Evolutionary conservation across 2,329 filamentous ascomycete genomes (phyloP), one percentile per base, ranked within the genome.

Genomic region (Trichoderma koningii): DNA sequence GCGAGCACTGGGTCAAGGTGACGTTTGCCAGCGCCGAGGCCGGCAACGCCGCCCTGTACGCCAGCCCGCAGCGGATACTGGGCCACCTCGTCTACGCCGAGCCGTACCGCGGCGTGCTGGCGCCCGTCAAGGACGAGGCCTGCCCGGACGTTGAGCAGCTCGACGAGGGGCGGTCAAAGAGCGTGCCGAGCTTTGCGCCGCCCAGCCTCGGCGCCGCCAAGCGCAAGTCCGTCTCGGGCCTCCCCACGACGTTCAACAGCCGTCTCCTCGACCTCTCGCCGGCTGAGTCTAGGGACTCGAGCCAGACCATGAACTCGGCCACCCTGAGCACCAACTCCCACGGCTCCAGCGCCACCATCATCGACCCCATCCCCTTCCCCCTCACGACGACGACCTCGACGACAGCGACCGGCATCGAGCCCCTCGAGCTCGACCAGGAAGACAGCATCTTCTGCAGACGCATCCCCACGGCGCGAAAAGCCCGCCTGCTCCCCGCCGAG

Each of bases 1-100:
- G 94, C 50, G 85, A 90, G 70, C 91, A 97, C 80, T 98, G 94
- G 94, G 92, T 97, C 71, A 93, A 93, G 76, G 82, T 93, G 63
- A 93, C 90, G 0, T 93, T 92, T 71, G 90, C 92, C 76, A 91
- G 87, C 48, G 82, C 84, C 55, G 85, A 89, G 69, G 88, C 89
- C 2, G 90, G 89, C 21, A 88, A 91, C 66, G 81, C 86, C 12
- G 90, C 90, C 23, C 78, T 88, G 48, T 89, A 85, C 73, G 84
- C 85, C 62, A 92, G 89, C 59, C 90, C 90, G 0, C 88, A 92
- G 76, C 83, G 83, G 66, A 86, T 93, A 67, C 81, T 91, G 63
- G 90, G 90, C 12, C 83, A 90, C 73, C 76, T 89, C 14, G 87
- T 93, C 28, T 87, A 86, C 71, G 91, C 89, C 44, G 89, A 93